A percentile compares a stretch with the other conserved stretches of the same genome.
Evolutionary conservation across 2,329 filamentous ascomycete genomes (phyloP).

Genomic region (Karstenula rhodostoma): DNA sequence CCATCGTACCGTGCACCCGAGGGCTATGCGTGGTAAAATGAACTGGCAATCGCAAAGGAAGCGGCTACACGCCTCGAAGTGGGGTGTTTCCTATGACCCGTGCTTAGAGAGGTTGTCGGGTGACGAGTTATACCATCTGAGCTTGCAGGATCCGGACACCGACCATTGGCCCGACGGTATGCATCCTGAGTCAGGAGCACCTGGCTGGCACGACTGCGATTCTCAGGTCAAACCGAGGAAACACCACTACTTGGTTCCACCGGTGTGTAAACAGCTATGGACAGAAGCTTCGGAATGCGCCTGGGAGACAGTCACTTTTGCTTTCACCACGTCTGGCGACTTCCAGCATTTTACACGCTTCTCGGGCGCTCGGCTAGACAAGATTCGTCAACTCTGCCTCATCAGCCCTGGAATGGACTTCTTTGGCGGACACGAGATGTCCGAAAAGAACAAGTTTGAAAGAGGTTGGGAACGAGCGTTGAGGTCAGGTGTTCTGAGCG

Average conservation of each 20-base stretch:
- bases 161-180: slow-evolving; percentile 3
- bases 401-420: slow-evolving; percentile 4
- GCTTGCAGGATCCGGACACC: slow-evolving; percentile 1
- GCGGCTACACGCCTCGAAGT: not conserved
- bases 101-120: slow-evolving; percentile 2
- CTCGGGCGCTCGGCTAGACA: slow-evolving; percentile 6
- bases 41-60: not conserved
- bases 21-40: slow-evolving; percentile 3
- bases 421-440: not conserved
- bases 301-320: slow-evolving; percentile 11
- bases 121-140: slow-evolving; percentile 2
- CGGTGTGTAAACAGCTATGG: slow-evolving; percentile 10
- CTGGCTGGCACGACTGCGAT: slow-evolving; percentile 5
- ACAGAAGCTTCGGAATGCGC: slow-evolving; percentile 7
- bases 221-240: not conserved
- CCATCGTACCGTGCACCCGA: slow-evolving; percentile 7
- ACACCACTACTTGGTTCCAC: slow-evolving; percentile 9
- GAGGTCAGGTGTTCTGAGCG: not conserved
- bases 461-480: slow-evolving; percentile 7
- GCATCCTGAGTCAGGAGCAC: not conserved
- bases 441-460: slow-evolving; percentile 6
- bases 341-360: slow-evolving; percentile 10
- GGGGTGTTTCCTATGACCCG: slow-evolving; percentile 10
- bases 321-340: slow-evolving; percentile 8
- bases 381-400: slow-evolving; percentile 4